Evolutionary conservation across 2,329 filamentous ascomycete genomes (phyloP), one percentile per base, ranked within the genome.

Genomic region (Raffaelea arxii): DNA sequence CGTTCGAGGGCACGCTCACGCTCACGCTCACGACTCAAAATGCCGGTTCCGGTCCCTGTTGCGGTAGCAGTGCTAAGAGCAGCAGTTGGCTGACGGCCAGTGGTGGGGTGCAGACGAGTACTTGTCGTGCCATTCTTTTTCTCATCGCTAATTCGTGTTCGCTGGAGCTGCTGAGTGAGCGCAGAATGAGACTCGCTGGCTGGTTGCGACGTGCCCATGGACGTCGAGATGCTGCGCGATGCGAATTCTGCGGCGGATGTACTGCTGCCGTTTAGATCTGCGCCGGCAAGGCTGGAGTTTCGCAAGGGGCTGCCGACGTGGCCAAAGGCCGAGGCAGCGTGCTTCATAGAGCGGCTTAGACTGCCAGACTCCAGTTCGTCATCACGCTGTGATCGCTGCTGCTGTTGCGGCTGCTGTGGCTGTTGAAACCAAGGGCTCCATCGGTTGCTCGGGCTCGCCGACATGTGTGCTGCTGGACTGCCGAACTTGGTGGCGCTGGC

Each of bases 271-370:
- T 21, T 58, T 18, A 58, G 47, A 41, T 62, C 64, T 25, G 60
- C 59, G 41, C 76, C 71, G 32, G 76, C 75, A 9, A 83, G 67
- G 39, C 75, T 73, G 9, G 78, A 82, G 58, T 80, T 82, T 18
- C 79, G 74, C 48, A 83, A 65, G 16, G 79, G 79, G 51, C 78
- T 82, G 19, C 79, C 79, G 30, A 83, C 79, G 53, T 83, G 79
- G 7, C 79, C 79, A 57, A 82, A 82, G 4, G 69, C 75, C n/a
- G 77, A 80, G 4, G 66, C 62, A 7, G 63, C 63, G 48, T 71
- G 63, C 54, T 68, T 69, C 51, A 68, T 62, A 10, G 61, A 56
- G 40, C 58, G 61, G 55, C 53, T 55, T 45, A 52, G 49, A 42
- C 54, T 56, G 36, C 56, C 55, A 9, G 52, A 39, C 5, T 61